These are phyloP conservation scores for Gentiana macrophylla DNA, from an alignment of 257 asterid species.

Conservation along the genomic window DNA sequence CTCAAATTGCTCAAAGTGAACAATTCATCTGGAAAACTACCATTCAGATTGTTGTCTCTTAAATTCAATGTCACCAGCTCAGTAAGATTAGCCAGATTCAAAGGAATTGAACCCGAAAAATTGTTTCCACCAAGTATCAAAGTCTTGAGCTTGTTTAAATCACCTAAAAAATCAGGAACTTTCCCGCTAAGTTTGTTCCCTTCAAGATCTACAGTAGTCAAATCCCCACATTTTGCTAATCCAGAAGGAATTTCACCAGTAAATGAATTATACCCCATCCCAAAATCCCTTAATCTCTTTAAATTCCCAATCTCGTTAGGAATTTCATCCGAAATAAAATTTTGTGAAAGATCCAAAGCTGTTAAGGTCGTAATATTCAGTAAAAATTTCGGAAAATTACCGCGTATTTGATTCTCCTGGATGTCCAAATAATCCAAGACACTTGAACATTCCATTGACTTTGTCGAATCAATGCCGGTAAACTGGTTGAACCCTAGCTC, in stretches of 20 bases:
- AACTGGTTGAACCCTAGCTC: constrained; percentile 55
- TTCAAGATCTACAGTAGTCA: constrained; percentile 49
- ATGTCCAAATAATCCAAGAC: constrained; percentile 48
- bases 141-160: constrained; percentile 26
- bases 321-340: constrained; percentile 35
- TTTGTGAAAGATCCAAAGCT: constrained; percentile 49
- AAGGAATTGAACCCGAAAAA: constrained; percentile 37
- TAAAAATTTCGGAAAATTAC: constrained; percentile 33
- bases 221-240: constrained; percentile 28
- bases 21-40: constrained; percentile 37
- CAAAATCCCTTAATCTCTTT: constrained; percentile 41
- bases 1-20: constrained; percentile 44
- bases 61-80: constrained; percentile 39
- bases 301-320: constrained; percentile 39
- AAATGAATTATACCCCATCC: constrained; percentile 43
- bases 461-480: constrained; percentile 27
- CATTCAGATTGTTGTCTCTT: constrained; percentile 33
- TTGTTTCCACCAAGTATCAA: constrained; percentile 42
- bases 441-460: constrained; percentile 19
- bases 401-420: constrained; percentile 28
- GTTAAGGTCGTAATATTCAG: constrained; percentile 27
- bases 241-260: constrained; percentile 36
- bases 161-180: constrained; percentile 30
- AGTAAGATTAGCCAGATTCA: constrained; percentile 29
- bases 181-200: constrained; percentile 41